Evolutionary conservation across 768 basidiomycete genomes (phyloP).

Genomic region (Pholiota molesta): DNA sequence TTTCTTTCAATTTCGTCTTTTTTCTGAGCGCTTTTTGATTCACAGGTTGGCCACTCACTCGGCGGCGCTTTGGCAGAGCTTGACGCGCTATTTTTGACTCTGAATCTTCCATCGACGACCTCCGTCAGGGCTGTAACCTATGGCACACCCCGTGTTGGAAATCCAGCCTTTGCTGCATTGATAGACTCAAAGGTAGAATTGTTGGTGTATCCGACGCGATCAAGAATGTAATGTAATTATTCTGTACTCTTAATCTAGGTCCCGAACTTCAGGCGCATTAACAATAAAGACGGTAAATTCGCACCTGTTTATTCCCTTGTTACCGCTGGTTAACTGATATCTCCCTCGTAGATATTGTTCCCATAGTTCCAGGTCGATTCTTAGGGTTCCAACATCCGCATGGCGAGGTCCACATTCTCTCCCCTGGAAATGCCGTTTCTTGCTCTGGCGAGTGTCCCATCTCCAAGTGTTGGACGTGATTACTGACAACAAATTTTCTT

Average conservation of each 20-base stretch:
- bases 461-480: not conserved
- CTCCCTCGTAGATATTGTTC: constrained; percentile 43
- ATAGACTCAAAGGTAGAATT: constrained; percentile 46
- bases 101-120: constrained; percentile 47
- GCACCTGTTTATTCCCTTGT: not conserved
- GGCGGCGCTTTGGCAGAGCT: constrained; percentile 57
- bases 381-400: constrained; percentile 54
- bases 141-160: constrained; percentile 57
- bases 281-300: constrained; percentile 37
- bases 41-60: constrained; percentile 51
- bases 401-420: constrained; percentile 59
- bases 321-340: not conserved
- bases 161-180: constrained; percentile 50
- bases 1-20: constrained; percentile 12
- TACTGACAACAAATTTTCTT: not conserved
- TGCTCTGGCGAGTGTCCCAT: constrained; percentile 33
- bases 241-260: constrained; percentile 23
- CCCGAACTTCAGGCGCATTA: constrained; percentile 41
- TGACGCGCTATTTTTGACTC: constrained; percentile 47
- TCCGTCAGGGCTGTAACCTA: constrained; percentile 47
- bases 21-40: not conserved
- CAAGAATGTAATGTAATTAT: not conserved
- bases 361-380: constrained; percentile 56
- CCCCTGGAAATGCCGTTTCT: constrained; percentile 33
- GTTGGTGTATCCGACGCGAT: not conserved